Percentiles rank a stretch among this genome's conserved stretches.
Conservation (phyloP, 352 stramenopile genomes). For the Pythium rhizo-oryzae region DNA sequence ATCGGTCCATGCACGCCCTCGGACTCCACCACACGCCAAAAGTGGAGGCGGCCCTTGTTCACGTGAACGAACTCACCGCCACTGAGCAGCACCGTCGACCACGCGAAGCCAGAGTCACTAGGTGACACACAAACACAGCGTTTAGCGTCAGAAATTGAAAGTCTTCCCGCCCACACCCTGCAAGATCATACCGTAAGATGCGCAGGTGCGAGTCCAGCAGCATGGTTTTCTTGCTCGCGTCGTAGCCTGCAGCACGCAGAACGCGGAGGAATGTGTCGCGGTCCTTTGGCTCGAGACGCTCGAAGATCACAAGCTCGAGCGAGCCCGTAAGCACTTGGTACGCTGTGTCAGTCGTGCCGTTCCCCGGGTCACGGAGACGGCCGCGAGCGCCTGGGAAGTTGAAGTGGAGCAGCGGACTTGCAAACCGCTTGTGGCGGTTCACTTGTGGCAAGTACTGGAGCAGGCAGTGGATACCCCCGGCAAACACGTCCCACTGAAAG, state of each 20-base stretch:
- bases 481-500: conserved; percentile 87
- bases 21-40: conserved; percentile 78
- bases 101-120: conserved; percentile 62
- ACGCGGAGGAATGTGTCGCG: conserved; percentile 66
- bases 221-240: conserved; percentile 66
- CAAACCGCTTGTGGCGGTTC: conserved; percentile 64
- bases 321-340: conserved; percentile 82
- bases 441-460: conserved; percentile 77
- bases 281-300: conserved; percentile 65
- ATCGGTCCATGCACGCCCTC: conserved; percentile 36
- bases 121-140: background rate
- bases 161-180: too few relatives aligned
- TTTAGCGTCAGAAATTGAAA: background rate
- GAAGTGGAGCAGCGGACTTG: conserved; percentile 72
- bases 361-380: conserved; percentile 62
- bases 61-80: conserved; percentile 85
- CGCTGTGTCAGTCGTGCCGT: conserved; percentile 78
- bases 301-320: conserved; percentile 85
- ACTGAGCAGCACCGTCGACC: conserved; percentile 73
- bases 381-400: conserved; percentile 76
- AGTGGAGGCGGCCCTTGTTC: conserved; percentile 87
- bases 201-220: conserved; percentile 74
- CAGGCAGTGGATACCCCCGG: conserved; percentile 81
- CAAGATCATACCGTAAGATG: conserved; percentile 47
- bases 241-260: conserved; percentile 62